These are phyloP conservation scores for Stenocarpella maydis DNA, from an alignment of 2,329 filamentous ascomycete genomes.

Conservation along the genomic window DNA sequence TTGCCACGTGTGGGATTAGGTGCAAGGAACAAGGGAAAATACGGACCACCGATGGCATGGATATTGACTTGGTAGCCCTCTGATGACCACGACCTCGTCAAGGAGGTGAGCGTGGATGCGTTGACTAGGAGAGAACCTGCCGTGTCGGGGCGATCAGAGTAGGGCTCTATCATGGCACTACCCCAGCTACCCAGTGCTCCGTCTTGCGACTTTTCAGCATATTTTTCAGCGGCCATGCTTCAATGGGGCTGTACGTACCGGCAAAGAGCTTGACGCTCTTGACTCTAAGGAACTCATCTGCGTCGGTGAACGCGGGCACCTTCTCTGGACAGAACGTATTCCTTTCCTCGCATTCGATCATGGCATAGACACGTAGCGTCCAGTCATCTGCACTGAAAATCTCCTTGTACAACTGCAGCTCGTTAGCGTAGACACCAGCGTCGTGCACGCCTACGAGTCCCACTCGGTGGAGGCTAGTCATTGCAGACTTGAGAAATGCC, in stretches of 20 bases:
- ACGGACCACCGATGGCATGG: conserved; percentile 67
- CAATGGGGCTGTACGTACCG: conserved; percentile 50
- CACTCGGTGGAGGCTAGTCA: conserved; percentile 68
- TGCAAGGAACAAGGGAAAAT: background rate
- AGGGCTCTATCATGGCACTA: conserved; percentile 75
- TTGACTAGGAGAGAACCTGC: conserved; percentile 73
- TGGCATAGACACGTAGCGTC: conserved; percentile 71
- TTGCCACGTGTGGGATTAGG: background rate
- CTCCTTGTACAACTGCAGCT: conserved; percentile 62
- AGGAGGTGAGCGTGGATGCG: conserved; percentile 61
- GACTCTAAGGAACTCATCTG: conserved; percentile 62
- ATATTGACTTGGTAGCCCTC: conserved; percentile 75
- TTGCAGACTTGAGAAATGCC: conserved; percentile 65
- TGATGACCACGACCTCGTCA: conserved; percentile 66
- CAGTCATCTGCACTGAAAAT: conserved; percentile 56
- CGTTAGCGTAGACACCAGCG: conserved; percentile 66
- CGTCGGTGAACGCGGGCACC: conserved; percentile 52
- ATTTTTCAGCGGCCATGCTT: conserved; percentile 1
- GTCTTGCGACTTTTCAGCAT: conserved; percentile 49
- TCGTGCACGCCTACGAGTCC: conserved; percentile 76
- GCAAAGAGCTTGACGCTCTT: conserved; percentile 75
- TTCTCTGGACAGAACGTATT: conserved; percentile 69
- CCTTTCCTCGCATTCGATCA: conserved; percentile 71
- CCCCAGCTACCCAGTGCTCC: conserved; percentile 77
- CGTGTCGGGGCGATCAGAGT: conserved; percentile 67